These are phyloP conservation scores for Panus rudis DNA, from an alignment of 768 basidiomycete genomes.

Conservation along the genomic window DNA sequence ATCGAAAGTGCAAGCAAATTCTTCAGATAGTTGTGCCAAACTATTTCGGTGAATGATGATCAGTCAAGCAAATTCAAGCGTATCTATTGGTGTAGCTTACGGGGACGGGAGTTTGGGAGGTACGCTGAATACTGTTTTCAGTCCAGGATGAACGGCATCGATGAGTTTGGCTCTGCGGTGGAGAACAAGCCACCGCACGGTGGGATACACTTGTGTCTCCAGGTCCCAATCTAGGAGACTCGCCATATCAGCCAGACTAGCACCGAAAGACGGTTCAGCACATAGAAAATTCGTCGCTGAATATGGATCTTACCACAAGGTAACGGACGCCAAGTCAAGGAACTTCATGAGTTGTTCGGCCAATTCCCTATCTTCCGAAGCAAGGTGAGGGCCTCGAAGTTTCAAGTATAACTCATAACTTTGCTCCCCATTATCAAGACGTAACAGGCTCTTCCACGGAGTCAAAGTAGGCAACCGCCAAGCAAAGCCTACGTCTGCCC, in stretches of 20 bases:
- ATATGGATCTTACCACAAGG: slow-evolving; percentile 57
- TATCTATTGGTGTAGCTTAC: slow-evolving; percentile 33
- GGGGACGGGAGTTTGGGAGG: slow-evolving; percentile 54
- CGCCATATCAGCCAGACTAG: slow-evolving; percentile 78
- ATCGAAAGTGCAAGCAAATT: slow-evolving; percentile 59
- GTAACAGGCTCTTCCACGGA: slow-evolving; percentile 89
- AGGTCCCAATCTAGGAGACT: slow-evolving; percentile 78
- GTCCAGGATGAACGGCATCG: slow-evolving; percentile 69
- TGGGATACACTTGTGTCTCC: slow-evolving; percentile 76
- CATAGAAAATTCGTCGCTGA: background rate
- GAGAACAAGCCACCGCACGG: slow-evolving; percentile 89
- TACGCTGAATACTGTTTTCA: slow-evolving; percentile 79
- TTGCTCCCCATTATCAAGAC: slow-evolving; percentile 55
- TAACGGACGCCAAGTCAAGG: slow-evolving; percentile 65
- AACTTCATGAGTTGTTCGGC: slow-evolving; percentile 72
- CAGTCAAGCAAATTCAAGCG: background rate
- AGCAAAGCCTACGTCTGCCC: slow-evolving; percentile 59
- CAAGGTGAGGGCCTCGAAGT: slow-evolving; percentile 50
- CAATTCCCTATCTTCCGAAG: slow-evolving; percentile 56
- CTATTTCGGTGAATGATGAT: slow-evolving; percentile 25
- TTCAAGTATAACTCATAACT: slow-evolving; percentile 55
- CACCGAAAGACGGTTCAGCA: slow-evolving; percentile 1
- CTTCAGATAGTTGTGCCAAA: slow-evolving; percentile 43
- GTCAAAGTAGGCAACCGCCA: slow-evolving; percentile 68
- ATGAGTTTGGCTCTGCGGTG: slow-evolving; percentile 87